Conservation (phyloP, 2,329 filamentous ascomycete species). For the Rhynchosporium agropyri region DNA sequence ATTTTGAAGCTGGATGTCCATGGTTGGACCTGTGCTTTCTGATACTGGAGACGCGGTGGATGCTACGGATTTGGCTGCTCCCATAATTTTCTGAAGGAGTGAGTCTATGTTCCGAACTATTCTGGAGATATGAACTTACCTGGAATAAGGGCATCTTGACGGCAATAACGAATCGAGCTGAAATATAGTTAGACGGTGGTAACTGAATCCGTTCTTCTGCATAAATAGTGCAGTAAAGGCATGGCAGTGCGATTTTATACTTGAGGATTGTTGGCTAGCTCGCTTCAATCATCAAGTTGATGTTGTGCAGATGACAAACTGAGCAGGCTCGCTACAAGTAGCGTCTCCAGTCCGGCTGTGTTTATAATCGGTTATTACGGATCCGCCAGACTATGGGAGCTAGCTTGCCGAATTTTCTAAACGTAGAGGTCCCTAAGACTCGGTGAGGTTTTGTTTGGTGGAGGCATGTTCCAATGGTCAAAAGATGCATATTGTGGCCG, state of each 20-base stretch:
- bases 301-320: background rate
- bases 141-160: constrained; percentile 1
- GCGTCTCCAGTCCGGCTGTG: background rate
- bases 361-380: background rate
- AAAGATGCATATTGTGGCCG: background rate
- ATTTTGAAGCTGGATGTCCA: constrained; percentile 67
- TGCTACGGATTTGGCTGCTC: constrained; percentile 4
- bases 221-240: background rate
- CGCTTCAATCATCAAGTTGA: background rate
- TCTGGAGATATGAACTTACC: background rate
- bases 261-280: background rate
- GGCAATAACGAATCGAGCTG: too few relatives aligned
- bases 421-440: background rate
- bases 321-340: background rate
- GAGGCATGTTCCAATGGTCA: too few relatives aligned
- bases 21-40: constrained; percentile 42
- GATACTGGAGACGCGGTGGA: background rate
- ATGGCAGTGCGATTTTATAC: background rate
- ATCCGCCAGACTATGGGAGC: background rate
- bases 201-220: background rate
- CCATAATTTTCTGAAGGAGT: background rate
- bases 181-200: background rate
- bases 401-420: background rate
- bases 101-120: background rate
- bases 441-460: too few relatives aligned